Evolutionary conservation across 1,139 yeast species (phyloP), one percentile per base, ranked within the genome.

Genomic region (Barnettozyma hawaiiensis): DNA sequence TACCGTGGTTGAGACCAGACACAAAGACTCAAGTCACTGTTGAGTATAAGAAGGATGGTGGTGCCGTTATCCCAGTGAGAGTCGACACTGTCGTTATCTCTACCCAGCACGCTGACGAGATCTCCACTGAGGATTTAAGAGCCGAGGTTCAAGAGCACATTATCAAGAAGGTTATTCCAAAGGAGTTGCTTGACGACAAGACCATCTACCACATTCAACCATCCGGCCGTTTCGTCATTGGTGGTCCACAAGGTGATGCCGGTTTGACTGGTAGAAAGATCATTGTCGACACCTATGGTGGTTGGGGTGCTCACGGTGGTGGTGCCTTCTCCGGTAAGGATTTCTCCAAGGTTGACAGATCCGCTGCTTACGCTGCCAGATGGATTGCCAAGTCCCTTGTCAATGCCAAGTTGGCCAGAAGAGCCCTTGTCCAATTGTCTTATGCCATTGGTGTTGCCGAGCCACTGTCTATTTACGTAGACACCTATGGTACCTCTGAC

Each of bases 301-400:
- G 99, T 62, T 94, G 98, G 94, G 97, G 98, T 73, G 97, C 98
- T 62, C 98, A 92, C 78, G 99, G 99, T 74, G 99, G 99, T 78
- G 99, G 99, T 80, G 98, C 98, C 55, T 92, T 94, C 89, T 85
- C 96, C 52, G 99, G 99, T 73, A 92, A 92, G 79, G 99, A 92
- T 73, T 92, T 87, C 85, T 87, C 97, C 67, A 92, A 92, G 80
- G 99, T 92, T 64, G 99, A 92, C 73, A 87, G 99, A 78, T 92
- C 98, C 56, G 99, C 98, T 65, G 98, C 98, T 57, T 92, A 92
- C 67, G 97, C 98, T 64, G 98, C 98, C 60, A 89, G 98, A 78
- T 94, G 98, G 98, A 97, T 92, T 61, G 98, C 98, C 69, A 92
- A 92, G 78, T 92, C 98, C 48, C 79, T 92, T 62, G 95, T 92